Base-by-base conservation (phyloP, 2,329 filamentous ascomycete genomes). In the Decorospora gaudefroyi region DNA sequence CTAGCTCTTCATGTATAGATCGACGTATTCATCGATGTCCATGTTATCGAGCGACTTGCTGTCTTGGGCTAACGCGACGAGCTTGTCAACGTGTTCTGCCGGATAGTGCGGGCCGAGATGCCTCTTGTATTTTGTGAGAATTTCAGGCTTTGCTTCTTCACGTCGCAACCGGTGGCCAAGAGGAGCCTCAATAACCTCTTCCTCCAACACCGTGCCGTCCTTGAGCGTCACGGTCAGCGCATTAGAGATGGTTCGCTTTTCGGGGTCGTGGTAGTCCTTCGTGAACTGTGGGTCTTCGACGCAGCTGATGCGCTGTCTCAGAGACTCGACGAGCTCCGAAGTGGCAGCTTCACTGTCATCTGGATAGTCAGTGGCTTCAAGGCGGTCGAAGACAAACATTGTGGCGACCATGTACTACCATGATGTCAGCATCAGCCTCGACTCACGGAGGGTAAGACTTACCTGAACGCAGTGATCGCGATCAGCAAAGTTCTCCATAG, bases 401-500 rank as follows among this genome's bases (percentile, higher is more conserved):
- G 90, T 90, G 55, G 91, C 80, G 69, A 90, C 88, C 93, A 99
- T 99, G 83, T 99, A 99, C 73, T 79, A 51, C 30, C 30, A 46
- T 13, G 37, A 28, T 43, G 42, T 70, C 35, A 69, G 64, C 49
- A n/a, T 2, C 12, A 18, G 9, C n/a, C 34, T 15, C 37, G 15
- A 18, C 9, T 21, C n/a, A 19, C 17, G 6, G 16, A 26, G n/a
- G 12, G 4, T 16, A 31, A 33, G 32, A 48, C 67, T 50, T 67
- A 78, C 76, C 78, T 97, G 93, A 61, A 99, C 92, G 77, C 93
- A 99, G 82, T 99, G 93, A 76, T 99, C 93, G 68, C 93, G 90
- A 77, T 99, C 93, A 68, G 93, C 93, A 46, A 97, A 99, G 84
- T 99, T 99, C 80, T 96, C 91, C 89, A 99, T 95, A 62, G 91